Evolutionary conservation across 2,329 filamentous ascomycete species (phyloP).

Genomic region (Kalaharituber pfeilii): DNA sequence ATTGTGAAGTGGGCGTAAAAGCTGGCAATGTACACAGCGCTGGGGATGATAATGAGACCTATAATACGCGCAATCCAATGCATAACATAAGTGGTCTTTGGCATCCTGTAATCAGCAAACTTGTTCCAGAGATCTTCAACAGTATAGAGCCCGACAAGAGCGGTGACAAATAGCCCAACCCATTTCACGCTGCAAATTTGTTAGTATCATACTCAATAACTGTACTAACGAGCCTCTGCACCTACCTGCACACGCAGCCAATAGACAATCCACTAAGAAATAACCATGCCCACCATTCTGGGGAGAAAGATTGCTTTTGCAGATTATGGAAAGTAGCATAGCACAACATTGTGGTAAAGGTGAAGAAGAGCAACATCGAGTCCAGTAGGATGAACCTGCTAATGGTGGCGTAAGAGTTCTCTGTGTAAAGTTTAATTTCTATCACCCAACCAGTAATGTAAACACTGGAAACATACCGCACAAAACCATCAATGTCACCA

Average conservation of each 20-base stretch:
- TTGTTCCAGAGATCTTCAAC: conserved; percentile 95
- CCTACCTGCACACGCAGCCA: conserved; percentile 66
- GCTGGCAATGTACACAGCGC: conserved; percentile 85
- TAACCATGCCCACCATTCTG: conserved; percentile 89
- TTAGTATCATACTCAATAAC: conserved; percentile 2
- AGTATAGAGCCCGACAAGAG: conserved; percentile 87
- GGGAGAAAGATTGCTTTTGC: conserved; percentile 67
- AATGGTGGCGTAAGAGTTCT: conserved; percentile 98
- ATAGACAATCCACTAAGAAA: conserved; percentile 88
- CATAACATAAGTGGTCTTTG: conserved; percentile 49
- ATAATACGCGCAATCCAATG: conserved; percentile 67
- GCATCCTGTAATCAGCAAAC: conserved; percentile 87
- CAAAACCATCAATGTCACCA: conserved; percentile 89
- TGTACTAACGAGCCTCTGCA: background rate
- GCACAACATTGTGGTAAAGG: conserved; percentile 92
- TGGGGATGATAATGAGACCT: conserved; percentile 72
- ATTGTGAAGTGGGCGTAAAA: conserved; percentile 92
- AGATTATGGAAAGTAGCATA: conserved; percentile 93
- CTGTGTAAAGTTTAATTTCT: conserved; percentile 26
- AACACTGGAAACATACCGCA: conserved; percentile 36
- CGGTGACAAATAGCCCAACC: conserved; percentile 89
- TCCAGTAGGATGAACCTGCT: conserved; percentile 95
- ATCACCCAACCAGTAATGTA: background rate
- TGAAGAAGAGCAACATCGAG: conserved; percentile 96
- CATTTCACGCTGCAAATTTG: conserved; percentile 62